Base-by-base conservation (phyloP, 768 basidiomycete species). In the Trichaptum fuscoviolaceum region DNA sequence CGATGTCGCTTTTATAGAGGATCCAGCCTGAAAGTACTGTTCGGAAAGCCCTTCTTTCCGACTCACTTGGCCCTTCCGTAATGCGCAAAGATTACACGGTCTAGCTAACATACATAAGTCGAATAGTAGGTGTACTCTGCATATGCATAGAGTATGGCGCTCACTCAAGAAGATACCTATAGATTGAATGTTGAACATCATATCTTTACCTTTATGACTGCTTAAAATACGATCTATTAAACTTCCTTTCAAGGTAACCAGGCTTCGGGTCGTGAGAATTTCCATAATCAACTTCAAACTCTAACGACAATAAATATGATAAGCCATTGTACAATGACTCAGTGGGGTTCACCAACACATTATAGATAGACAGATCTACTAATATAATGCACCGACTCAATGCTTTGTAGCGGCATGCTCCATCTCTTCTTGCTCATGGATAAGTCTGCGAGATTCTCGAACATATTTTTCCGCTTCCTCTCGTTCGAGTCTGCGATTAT, bases 381-480 rank as follows among this genome's bases (percentile, higher is more conserved):
- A 15, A 20, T 52, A 52, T 15, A 52, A 52, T 30, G 30, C 30
- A 30, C 30, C 30, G 30, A 30, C 42, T 52, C 42, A 52, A 6
- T 52, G 42, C 20, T 52, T 12, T 30, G 8, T 8, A 30, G 8
- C 30, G 8, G 30, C 30, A 52, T 20, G 42, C 42, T 4, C 42
- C 10, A 6, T 52, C 15, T 12, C 20, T 52, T 52, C 42, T 12
- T 52, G 64, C 60, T 80, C 75, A 63, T 80, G 73, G 67, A 89
- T 76, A 10, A 90, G 70, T 57, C 83, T 75, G 68, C 87, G 86
- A 27, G 89, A 87, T 73, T 89, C 83, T 67, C 78, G 74, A 9
- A 90, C 85, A 70, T 85, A 92, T 65, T 82, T 71, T 70, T 87
- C 88, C 7, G 90, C 83, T 72, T 93, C 90, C 1, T 79, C 72